Conservation (phyloP, 306 rosid genomes). For the Dalbergia cultrata region DNA sequence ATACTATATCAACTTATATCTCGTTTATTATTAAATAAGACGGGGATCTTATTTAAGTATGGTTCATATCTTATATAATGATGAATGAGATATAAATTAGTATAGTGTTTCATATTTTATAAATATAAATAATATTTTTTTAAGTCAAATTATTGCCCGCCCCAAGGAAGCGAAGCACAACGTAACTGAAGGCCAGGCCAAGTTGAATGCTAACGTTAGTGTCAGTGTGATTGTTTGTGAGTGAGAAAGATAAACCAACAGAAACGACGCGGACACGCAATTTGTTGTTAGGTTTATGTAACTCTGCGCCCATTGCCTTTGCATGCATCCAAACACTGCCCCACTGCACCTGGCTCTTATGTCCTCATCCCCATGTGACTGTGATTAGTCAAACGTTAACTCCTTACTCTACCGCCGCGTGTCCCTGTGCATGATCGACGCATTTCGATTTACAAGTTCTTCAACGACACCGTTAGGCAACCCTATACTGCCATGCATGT, state of each 20-base stretch:
- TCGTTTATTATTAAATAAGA: too few species aligned
- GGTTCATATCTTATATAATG: not conserved
- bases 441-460: not conserved
- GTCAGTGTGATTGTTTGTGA: conserved; percentile 26
- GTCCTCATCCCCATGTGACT: too few species aligned
- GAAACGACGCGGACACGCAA: conserved; percentile 47
- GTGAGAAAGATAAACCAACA: conserved; percentile 6
- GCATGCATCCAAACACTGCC: not conserved
- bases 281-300: conserved; percentile 39
- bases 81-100: too few species aligned
- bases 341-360: too few species aligned
- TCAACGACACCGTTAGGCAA: not conserved
- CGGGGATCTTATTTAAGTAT: too few species aligned
- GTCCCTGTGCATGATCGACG: conserved; percentile 36
- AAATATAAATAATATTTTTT: too few species aligned
- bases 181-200: not conserved
- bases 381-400: conserved; percentile 17
- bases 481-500: too few species aligned
- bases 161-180: conserved; percentile 3
- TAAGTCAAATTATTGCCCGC: not conserved
- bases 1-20: too few species aligned
- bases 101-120: too few species aligned
- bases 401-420: conserved; percentile 22
- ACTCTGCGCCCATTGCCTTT: conserved; percentile 12
- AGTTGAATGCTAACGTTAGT: not conserved